Base-by-base conservation (phyloP, 169 alveolate genomes). In the Cryptosporidium andersoni region DNA sequence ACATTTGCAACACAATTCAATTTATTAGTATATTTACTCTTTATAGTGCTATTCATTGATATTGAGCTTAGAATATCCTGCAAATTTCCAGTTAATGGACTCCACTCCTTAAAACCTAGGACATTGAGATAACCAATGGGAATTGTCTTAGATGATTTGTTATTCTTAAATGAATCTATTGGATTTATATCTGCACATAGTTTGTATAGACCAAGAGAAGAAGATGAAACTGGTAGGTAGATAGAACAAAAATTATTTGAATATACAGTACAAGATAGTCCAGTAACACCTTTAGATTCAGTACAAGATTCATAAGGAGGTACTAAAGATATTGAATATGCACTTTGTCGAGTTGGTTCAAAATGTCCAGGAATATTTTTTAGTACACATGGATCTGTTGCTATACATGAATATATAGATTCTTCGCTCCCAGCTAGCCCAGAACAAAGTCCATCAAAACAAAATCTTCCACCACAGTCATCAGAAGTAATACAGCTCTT, bases 391-490 rank as follows among this genome's bases (percentile, higher is more conserved):
- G 55, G 51, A 16, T 74, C 7, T 1, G 39, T 51, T 14, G 16
- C n/a, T 4, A 25, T 52, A 58, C 85, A 74, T 3, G 37, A 34
- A 36, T 74, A 74, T 55, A n/a, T 74, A 12, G 34, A 40, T n/a
- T 74, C 53, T 3, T 60, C 51, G 1, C 40, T 74, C 25, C 85
- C 85, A 43, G 85, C 66, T 7, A 74, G 47, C 14, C 85, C 85
- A 16, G 85, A 58, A 36, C 85, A 74, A 4, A 74, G 64, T 11
- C 62, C 64, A n/a, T 74, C 45, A 42, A 34, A 43, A 43, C 85
- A 74, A 9, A 37, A 34, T 56, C 85, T 74, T 42, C 85, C 85
- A 25, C 63, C 63, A 45, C 85, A 74, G 14, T 74, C 85, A 7
- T 40, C 45, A 42, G 85, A 74, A 51, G 63, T 45, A 43, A 12